These are phyloP conservation scores for Ustilago shanxiensis DNA, from an alignment of 1,284 basidiomycete species.

Conservation along the genomic window DNA sequence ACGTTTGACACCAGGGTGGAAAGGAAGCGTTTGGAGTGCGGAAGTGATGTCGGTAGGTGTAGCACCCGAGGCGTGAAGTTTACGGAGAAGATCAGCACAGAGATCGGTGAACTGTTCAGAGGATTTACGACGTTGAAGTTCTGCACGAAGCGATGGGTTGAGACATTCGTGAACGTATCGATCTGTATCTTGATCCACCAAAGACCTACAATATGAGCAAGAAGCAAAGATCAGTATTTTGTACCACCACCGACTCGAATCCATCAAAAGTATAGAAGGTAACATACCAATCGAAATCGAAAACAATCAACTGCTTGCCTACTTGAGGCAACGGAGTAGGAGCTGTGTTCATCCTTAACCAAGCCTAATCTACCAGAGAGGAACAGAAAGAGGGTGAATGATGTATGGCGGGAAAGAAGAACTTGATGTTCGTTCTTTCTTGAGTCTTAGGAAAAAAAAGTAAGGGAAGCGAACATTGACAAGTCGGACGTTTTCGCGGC, in stretches of 20 bases:
- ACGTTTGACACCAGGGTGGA: slow-evolving; percentile 95
- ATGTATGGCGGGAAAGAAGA: no score
- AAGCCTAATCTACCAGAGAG: not conserved
- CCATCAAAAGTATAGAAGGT: no score
- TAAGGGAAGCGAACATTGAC: not conserved
- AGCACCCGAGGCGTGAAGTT: slow-evolving; percentile 67
- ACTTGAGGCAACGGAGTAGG: slow-evolving; percentile 51
- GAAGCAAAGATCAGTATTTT: no score
- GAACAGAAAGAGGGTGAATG: no score
- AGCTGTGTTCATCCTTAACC: slow-evolving; percentile 39
- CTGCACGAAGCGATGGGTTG: slow-evolving; percentile 83
- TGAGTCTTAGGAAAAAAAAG: no score
- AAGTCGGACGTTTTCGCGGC: slow-evolving; percentile 1
- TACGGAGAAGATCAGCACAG: slow-evolving; percentile 50
- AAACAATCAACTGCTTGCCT: slow-evolving; percentile 82
- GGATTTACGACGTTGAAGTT: slow-evolving; percentile 78
- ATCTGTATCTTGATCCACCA: slow-evolving; percentile 94
- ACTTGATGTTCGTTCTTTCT: no score
- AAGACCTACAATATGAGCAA: slow-evolving; percentile 41
- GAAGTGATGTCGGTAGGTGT: slow-evolving; percentile 82
- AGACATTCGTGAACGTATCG: slow-evolving; percentile 95
- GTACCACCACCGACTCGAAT: no score
- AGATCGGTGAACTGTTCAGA: slow-evolving; percentile 92
- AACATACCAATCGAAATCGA: slow-evolving; percentile 94
- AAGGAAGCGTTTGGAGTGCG: slow-evolving; percentile 84